Base-by-base conservation (phyloP, 805 yeast genomes). In the Jamesozyma spencerorum region DNA sequence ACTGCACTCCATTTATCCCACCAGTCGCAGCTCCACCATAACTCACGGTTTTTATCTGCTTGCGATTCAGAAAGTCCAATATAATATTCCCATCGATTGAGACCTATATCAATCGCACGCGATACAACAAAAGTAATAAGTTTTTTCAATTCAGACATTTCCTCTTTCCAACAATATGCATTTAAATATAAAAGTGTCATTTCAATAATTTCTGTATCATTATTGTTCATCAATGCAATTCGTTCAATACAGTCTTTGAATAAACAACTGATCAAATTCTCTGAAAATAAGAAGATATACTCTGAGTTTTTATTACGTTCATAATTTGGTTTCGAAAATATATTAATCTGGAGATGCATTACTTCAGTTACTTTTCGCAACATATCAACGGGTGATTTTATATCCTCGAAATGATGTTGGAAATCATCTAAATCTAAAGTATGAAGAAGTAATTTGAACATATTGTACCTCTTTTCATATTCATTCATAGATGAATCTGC, bases 11-110 rank as follows among this genome's bases (percentile, higher is more conserved):
- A 50, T 19, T 40, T 41, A 39, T 47, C 52, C 51, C 51, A 47
- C 52, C 50, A 47, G 17, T 40, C 41, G 19, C 42, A 34, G 11
- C 38, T 41, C 54, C 53, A 50, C 51, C 51, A 50, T 4, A 45
- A 11, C 26, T 31, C 31, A 14, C 54, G 38, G 7, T 37, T 35
- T 18, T 36, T 19, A 15, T 50, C 47, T 1, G 53, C 52, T 11
- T 24, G 17, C 2, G 11, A n/a, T 36, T 48, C 51, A 4, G 33
- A 31, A 8, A 39, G 11, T 5, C 31, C 34, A 8, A 45, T 28
- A n/a, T 50, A 43, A 31, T 42, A 48, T 22, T 50, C 51, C 54
- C 54, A 50, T 24, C 54, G 30, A 33, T 41, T 42, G 5, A 47
- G 32, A 6, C 43, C 39, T 5, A 12, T 7, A 19, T 40, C 43